A percentile compares a stretch with the other conserved stretches of the same genome.
These are phyloP conservation scores for Lenwebbia sp. DNA, from an alignment of 345 rosid species.

Conservation along the genomic window DNA sequence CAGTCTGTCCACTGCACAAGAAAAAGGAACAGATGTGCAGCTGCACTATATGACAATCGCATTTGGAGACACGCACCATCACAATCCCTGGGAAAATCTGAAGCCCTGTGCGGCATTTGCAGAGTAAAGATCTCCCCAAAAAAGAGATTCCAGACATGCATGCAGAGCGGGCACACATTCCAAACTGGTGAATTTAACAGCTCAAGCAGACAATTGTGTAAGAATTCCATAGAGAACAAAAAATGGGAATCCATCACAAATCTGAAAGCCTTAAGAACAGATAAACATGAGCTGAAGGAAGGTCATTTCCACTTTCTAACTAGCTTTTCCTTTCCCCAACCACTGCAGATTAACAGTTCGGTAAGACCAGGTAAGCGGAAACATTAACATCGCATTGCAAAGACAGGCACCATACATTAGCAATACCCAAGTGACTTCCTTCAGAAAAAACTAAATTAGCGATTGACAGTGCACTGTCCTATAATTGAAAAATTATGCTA, in stretches of 20 bases:
- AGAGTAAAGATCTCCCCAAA: background rate
- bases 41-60: constrained; percentile 72
- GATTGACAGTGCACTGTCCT: background rate
- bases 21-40: constrained; percentile 57
- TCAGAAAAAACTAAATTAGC: background rate
- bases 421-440: background rate
- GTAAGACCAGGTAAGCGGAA: background rate
- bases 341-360: background rate
- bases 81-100: constrained; percentile 48
- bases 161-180: background rate
- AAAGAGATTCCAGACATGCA: background rate
- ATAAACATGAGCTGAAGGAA: background rate
- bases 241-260: background rate
- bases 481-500: background rate
- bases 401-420: background rate
- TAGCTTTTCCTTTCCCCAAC: background rate
- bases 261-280: background rate
- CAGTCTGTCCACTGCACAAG: constrained; percentile 69
- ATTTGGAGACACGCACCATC: constrained; percentile 69
- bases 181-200: background rate
- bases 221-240: background rate
- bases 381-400: background rate
- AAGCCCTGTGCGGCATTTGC: constrained; percentile 31
- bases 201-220: background rate
- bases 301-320: background rate